These are phyloP conservation scores for Chaetomium tenue DNA, from an alignment of 495 filamentous ascomycete genomes.

Conservation along the genomic window DNA sequence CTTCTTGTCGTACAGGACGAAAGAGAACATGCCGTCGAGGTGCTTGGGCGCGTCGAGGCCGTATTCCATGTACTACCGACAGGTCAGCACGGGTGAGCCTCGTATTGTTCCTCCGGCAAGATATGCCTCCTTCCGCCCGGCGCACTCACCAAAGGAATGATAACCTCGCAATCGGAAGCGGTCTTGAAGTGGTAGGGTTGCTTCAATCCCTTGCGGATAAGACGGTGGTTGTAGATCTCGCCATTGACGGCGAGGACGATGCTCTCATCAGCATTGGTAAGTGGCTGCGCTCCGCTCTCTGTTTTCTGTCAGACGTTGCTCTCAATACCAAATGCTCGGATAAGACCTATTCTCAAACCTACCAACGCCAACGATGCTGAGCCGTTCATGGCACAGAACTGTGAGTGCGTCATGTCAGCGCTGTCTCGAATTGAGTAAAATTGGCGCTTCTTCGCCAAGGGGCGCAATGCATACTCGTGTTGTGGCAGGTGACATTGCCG, in stretches of 20 bases:
- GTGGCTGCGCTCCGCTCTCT: conserved; percentile 94
- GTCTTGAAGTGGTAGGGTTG: conserved; percentile 90
- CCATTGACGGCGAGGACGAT: conserved; percentile 96
- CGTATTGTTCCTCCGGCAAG: background rate
- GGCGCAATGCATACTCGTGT: conserved; percentile 65
- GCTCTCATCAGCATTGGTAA: conserved; percentile 84
- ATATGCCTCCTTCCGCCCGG: background rate
- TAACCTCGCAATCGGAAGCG: conserved; percentile 95
- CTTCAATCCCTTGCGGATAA: conserved; percentile 81
- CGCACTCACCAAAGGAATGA: conserved; percentile 83
- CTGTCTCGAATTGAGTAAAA: background rate
- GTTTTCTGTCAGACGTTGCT: conserved; percentile 34
- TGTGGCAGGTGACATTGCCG: conserved; percentile 82
- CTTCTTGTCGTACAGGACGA: conserved; percentile 92
- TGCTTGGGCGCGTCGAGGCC: conserved; percentile 89
- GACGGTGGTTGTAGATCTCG: conserved; percentile 98
- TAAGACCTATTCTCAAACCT: conserved; percentile 61
- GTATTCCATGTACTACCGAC: conserved; percentile 77
- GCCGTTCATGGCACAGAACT: conserved; percentile 96
- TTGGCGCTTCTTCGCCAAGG: background rate
- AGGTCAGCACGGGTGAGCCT: conserved; percentile 4
- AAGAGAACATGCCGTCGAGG: conserved; percentile 99
- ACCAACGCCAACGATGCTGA: conserved; percentile 98
- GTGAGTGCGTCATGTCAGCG: conserved; percentile 29
- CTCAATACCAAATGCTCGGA: conserved; percentile 25